Evolutionary conservation across 2,329 filamentous ascomycete genomes (phyloP).

Genomic region (Colletotrichum salicis): DNA sequence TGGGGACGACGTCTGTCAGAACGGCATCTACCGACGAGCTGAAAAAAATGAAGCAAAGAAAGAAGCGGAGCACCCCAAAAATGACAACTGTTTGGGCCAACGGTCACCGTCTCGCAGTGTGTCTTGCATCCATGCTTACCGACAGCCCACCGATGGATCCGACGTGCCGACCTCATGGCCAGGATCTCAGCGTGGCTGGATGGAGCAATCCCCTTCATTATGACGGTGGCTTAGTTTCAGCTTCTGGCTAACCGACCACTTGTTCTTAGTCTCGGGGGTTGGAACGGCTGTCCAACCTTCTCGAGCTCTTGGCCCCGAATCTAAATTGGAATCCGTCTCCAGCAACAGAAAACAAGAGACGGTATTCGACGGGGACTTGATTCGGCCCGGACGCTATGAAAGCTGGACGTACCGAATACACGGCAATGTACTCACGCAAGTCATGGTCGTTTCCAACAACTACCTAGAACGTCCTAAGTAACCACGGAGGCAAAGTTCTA

Average conservation of each 20-base stretch:
- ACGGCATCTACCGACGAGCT: slow-evolving; percentile 4
- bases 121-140: not conserved
- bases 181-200: not conserved
- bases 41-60: not conserved
- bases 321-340: not conserved
- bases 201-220: not conserved
- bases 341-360: not conserved
- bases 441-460: too few relatives aligned
- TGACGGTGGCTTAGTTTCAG: slow-evolving; percentile 21
- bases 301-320: slow-evolving; percentile 16
- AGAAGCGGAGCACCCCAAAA: not conserved
- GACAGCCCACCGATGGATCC: not conserved
- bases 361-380: not conserved
- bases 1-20: not conserved
- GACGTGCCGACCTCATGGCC: too few relatives aligned
- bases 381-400: not conserved
- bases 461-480: not conserved
- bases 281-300: slow-evolving; percentile 20
- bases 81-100: not conserved
- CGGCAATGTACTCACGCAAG: not conserved
- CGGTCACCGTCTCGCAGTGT: not conserved
- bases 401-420: not conserved
- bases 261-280: slow-evolving; percentile 9
- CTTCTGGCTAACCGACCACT: not conserved
- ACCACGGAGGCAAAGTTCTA: slow-evolving; percentile 6